A percentile compares a stretch with the other conserved stretches of the same genome.
phyloP scores from a whole-genome alignment of 176 grass and related monocot genomes.

The Aegilops umbellulata region DNA sequence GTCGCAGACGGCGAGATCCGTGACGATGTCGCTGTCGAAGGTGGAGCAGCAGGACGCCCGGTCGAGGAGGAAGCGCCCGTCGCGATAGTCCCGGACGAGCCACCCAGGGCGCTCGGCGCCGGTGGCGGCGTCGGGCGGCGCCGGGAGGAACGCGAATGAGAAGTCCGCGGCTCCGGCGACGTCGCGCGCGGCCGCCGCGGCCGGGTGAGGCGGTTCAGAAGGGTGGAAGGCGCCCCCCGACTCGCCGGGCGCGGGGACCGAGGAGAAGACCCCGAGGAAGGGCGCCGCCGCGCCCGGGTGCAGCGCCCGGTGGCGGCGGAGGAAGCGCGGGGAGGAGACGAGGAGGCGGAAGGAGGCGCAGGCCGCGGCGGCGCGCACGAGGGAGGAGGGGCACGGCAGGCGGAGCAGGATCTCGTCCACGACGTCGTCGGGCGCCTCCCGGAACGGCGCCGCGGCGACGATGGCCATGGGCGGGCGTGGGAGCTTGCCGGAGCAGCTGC shows the following conservation, averaged over 20 bases:
- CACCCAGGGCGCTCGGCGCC: background rate
- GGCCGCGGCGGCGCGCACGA: conserved; percentile 24
- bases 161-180: conserved; percentile 27
- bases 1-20: conserved; percentile 43
- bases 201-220: background rate
- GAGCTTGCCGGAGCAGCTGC: background rate
- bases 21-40: conserved; percentile 11
- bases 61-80: conserved; percentile 49
- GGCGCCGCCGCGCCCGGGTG: background rate
- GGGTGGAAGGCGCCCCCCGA: conserved; percentile 12
- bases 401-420: conserved; percentile 6
- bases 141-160: conserved; percentile 38
- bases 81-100: conserved; percentile 40
- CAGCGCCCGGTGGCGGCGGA: conserved; percentile 24
- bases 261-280: conserved; percentile 33
- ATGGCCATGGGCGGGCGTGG: background rate
- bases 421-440: background rate
- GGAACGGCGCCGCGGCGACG: background rate
- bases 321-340: conserved; percentile 32
- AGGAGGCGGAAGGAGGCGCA: background rate
- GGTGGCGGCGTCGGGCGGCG: background rate
- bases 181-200: background rate
- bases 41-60: background rate
- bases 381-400: conserved; percentile 26
- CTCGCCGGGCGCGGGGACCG: background rate